These are phyloP conservation scores for Aspergillus coremiiformis DNA, from an alignment of 495 filamentous ascomycete genomes.

Conservation along the genomic window DNA sequence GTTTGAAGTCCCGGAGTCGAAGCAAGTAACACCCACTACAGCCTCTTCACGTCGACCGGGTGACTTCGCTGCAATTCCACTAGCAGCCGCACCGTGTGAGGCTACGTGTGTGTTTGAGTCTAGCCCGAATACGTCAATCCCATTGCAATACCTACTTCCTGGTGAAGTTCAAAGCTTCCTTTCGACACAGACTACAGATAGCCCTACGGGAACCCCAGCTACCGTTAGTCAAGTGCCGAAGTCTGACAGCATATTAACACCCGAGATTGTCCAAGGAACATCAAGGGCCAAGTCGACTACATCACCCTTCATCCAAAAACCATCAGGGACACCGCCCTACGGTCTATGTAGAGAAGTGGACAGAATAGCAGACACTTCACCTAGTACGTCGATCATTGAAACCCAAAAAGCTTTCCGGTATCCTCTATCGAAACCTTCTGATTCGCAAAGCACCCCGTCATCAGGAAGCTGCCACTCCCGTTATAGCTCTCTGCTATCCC, in stretches of 20 bases:
- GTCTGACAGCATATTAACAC: neutral
- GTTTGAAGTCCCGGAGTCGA: neutral
- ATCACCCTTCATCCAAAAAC: neutral
- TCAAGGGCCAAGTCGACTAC: neutral
- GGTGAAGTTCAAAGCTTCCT: slow-evolving; percentile 11
- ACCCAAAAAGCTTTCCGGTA: neutral
- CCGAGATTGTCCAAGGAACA: neutral
- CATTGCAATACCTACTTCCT: slow-evolving; percentile 12
- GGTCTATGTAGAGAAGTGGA: neutral
- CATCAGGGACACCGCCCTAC: neutral
- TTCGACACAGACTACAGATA: neutral
- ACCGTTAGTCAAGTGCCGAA: neutral
- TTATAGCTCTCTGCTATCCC: neutral
- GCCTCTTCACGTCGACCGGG: neutral
- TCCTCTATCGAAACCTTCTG: neutral
- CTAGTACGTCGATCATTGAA: neutral
- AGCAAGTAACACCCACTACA: neutral
- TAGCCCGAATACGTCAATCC: slow-evolving; percentile 7
- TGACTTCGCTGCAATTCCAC: neutral
- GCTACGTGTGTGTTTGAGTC: slow-evolving; percentile 2
- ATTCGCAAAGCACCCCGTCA: slow-evolving; percentile 1
- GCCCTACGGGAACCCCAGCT: neutral
- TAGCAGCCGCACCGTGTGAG: neutral
- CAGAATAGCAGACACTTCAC: slow-evolving; percentile 26
- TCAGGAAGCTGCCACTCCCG: neutral